Evolutionary conservation across 768 basidiomycete species (phyloP).

Genomic region (Mycena leptocephala): DNA sequence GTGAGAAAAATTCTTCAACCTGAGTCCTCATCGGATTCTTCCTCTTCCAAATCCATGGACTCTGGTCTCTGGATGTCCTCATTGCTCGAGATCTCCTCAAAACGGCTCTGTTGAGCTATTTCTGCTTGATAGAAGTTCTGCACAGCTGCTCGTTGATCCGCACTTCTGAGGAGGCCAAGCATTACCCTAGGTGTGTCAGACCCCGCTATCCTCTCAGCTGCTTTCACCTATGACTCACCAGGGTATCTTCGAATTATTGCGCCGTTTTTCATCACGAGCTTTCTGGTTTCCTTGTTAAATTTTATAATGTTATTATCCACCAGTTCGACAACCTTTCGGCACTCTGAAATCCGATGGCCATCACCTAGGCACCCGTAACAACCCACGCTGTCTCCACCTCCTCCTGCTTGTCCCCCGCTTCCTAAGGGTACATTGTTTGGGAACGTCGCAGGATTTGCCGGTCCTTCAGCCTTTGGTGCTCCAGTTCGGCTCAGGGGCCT

Average conservation of each 20-base stretch:
- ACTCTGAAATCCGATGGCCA: neutral
- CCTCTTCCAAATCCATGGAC: too few species aligned
- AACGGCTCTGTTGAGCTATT: too few species aligned
- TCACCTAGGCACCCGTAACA: neutral
- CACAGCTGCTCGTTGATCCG: neutral
- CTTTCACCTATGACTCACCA: neutral
- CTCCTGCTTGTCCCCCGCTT: too few species aligned
- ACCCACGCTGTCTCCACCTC: too few species aligned
- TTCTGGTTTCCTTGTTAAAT: neutral
- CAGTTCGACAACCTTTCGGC: neutral
- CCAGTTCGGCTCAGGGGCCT: neutral
- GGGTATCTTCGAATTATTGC: neutral
- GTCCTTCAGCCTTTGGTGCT: neutral
- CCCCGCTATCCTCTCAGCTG: neutral
- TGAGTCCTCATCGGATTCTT: neutral
- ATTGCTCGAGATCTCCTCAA: neutral
- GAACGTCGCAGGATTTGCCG: neutral
- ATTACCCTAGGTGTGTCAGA: neutral
- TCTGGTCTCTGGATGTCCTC: neutral
- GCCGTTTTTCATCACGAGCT: neutral
- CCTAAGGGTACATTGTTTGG: neutral
- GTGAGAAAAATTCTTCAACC: too few species aligned
- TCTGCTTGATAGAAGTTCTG: neutral
- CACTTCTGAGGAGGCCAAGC: neutral
- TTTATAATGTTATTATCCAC: neutral